phyloP scores from a whole-genome alignment of 2,329 filamentous ascomycete species.

The Beauveria sp. region DNA sequence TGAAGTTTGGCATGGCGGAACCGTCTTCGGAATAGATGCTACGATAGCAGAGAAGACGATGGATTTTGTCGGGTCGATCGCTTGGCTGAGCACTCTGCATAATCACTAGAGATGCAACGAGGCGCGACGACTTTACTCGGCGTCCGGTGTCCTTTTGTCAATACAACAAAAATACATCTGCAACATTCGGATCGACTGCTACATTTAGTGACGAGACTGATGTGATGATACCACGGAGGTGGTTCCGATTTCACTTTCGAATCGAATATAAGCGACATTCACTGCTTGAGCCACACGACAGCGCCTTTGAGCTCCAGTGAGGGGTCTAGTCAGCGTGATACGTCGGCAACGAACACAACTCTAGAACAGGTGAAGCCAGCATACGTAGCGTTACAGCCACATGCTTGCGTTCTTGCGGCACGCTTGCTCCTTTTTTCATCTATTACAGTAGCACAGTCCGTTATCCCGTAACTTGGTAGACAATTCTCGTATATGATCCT shows the following conservation, averaged over 20 bases:
- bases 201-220: not conserved
- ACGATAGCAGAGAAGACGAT: slow-evolving; percentile 26
- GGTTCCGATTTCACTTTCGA: not conserved
- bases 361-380: too few species aligned
- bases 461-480: too few species aligned
- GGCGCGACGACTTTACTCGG: slow-evolving; percentile 30
- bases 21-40: slow-evolving; percentile 24
- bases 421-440: not conserved
- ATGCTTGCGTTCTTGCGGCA: not conserved
- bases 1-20: slow-evolving; percentile 24
- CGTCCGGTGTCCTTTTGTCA: slow-evolving; percentile 35
- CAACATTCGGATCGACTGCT: slow-evolving; percentile 6
- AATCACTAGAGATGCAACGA: slow-evolving; percentile 26
- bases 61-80: slow-evolving; percentile 28
- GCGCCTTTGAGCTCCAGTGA: too few species aligned
- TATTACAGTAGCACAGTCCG: too few species aligned
- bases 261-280: not conserved
- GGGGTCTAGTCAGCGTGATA: too few species aligned
- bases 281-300: too few species aligned
- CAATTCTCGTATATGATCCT: too few species aligned
- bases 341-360: too few species aligned
- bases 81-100: slow-evolving; percentile 26
- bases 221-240: too few species aligned
- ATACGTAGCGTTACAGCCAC: not conserved
- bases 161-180: slow-evolving; percentile 30